phyloP scores from a whole-genome alignment of 73 alveolate species.

The Stentor roeselii region DNA sequence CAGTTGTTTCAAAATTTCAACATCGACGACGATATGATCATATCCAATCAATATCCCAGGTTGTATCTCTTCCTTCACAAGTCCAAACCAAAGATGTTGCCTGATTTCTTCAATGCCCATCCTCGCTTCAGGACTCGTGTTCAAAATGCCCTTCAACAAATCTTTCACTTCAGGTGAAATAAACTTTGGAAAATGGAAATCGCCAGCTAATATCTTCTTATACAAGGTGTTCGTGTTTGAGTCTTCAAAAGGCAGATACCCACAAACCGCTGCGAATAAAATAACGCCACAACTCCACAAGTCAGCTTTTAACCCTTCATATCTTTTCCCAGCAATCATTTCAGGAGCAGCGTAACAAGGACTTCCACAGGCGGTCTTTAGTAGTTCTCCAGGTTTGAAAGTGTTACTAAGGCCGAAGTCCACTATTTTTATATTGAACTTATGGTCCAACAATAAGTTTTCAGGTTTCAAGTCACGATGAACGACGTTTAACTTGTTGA shows the following conservation, averaged over 20 bases:
- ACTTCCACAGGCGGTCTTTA: conserved; percentile 93
- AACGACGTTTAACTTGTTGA: conserved; percentile 69
- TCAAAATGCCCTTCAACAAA: conserved; percentile 60
- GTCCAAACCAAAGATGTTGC: conserved; percentile 59
- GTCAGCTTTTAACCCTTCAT: conserved; percentile 60
- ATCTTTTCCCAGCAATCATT: too few species aligned
- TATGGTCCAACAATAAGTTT: conserved; percentile 75
- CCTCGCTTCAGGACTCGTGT: conserved; percentile 72
- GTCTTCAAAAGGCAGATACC: too few species aligned
- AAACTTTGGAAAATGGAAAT: conserved; percentile 53
- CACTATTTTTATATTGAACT: conserved; percentile 71
- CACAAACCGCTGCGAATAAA: too few species aligned
- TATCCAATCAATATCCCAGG: conserved; percentile 77
- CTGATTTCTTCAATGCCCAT: conserved; percentile 68
- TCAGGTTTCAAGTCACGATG: conserved; percentile 94
- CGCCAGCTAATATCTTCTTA: conserved; percentile 74
- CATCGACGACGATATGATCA: conserved; percentile 76
- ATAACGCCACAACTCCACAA: too few species aligned
- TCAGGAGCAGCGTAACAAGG: too few species aligned
- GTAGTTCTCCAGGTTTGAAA: conserved; percentile 60
- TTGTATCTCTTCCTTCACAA: too few species aligned
- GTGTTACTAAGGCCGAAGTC: conserved; percentile 89
- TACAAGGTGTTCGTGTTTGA: conserved; percentile 67
- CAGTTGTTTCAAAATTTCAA: conserved; percentile 60
- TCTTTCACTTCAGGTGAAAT: conserved; percentile 64